Percentiles rank a stretch among this genome's conserved stretches.
Conservation (phyloP, 2,329 filamentous ascomycete species). For the Exophiala calicioides region DNA sequence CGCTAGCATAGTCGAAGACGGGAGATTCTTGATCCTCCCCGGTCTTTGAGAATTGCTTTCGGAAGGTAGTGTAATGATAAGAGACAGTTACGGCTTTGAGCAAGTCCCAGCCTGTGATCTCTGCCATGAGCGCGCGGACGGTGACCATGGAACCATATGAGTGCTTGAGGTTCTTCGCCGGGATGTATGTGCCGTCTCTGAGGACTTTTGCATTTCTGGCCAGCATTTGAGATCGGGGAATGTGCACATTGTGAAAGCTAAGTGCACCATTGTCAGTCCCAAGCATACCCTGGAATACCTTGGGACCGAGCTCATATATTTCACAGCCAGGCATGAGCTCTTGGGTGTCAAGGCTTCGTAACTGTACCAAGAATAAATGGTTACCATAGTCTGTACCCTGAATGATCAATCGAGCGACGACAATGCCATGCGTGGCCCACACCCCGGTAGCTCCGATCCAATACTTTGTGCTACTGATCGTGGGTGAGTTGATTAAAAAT, state of each 20-base stretch:
- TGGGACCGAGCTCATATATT: conserved; percentile 36
- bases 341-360: conserved; percentile 34
- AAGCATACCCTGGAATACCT: conserved; percentile 31
- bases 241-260: conserved; percentile 37
- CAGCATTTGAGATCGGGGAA: conserved; percentile 39
- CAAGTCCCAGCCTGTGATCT: conserved; percentile 33
- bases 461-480: conserved; percentile 34
- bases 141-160: conserved; percentile 40
- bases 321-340: conserved; percentile 33
- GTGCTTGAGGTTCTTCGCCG: conserved; percentile 35
- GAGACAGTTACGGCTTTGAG: conserved; percentile 40
- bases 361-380: conserved; percentile 36
- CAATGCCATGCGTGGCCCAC: conserved; percentile 35
- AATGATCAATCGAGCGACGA: conserved; percentile 37
- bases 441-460: conserved; percentile 37
- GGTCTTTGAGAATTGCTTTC: conserved; percentile 31
- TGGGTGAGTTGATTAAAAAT: conserved; percentile 37
- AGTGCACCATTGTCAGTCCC: conserved; percentile 39
- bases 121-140: conserved; percentile 36
- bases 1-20: conserved; percentile 32
- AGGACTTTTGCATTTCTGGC: conserved; percentile 34
- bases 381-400: conserved; percentile 33
- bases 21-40: conserved; percentile 16
- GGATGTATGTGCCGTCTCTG: conserved; percentile 35
- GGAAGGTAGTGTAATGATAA: conserved; percentile 37